phyloP scores from a whole-genome alignment of 495 filamentous ascomycete species.

The Immersiella caudata region DNA sequence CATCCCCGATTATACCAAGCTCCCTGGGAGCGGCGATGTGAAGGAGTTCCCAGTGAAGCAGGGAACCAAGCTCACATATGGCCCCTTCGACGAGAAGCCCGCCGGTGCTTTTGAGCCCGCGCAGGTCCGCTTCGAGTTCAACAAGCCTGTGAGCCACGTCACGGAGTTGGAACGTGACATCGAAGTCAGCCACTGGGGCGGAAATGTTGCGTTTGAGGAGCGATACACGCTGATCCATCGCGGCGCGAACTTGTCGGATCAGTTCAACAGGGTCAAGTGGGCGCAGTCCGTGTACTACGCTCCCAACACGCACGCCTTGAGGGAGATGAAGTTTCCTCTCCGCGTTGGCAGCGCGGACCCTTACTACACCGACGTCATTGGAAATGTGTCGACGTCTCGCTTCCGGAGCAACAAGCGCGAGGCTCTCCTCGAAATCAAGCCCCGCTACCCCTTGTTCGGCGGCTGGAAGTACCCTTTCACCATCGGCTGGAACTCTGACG shows the following conservation, averaged over 20 bases:
- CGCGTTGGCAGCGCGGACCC: conserved; percentile 75
- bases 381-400: conserved; percentile 91
- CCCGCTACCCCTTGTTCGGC: conserved; percentile 90
- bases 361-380: conserved; percentile 96
- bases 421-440: conserved; percentile 83
- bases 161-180: conserved; percentile 81
- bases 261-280: conserved; percentile 89
- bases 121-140: conserved; percentile 91
- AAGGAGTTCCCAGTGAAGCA: conserved; percentile 75
- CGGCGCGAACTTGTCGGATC: conserved; percentile 77
- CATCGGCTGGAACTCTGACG: conserved; percentile 89
- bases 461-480: conserved; percentile 97
- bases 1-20: conserved; percentile 80
- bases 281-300: conserved; percentile 75
- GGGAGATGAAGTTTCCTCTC: conserved; percentile 79
- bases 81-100: conserved; percentile 78
- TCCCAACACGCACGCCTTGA: conserved; percentile 73
- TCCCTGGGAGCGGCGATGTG: conserved; percentile 63
- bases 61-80: conserved; percentile 86
- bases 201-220: conserved; percentile 92
- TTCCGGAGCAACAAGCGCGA: conserved; percentile 80
- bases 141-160: conserved; percentile 80
- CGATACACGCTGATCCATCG: conserved; percentile 87
- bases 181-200: conserved; percentile 97
- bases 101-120: conserved; percentile 73